Percentiles rank a stretch among this genome's conserved stretches.
Conservation (phyloP, 495 filamentous ascomycete species). For the Penicillium macrosclerotiorum region DNA sequence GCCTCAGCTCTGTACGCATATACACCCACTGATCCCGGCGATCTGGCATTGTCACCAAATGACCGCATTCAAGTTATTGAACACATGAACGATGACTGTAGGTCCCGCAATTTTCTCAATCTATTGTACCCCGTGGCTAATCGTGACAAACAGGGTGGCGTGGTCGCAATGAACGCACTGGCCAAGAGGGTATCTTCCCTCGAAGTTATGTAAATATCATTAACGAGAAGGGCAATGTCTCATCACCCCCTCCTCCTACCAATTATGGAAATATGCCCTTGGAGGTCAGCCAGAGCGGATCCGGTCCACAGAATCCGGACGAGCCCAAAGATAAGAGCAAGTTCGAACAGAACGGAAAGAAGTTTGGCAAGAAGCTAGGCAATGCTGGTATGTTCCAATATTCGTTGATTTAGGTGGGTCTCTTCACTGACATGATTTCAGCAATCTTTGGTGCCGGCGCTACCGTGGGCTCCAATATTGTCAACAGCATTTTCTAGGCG, state of each 20-base stretch:
- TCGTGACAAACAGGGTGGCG: conserved; percentile 59
- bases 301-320: conserved; percentile 18
- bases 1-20: conserved; percentile 86
- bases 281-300: conserved; percentile 48
- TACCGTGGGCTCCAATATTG: conserved; percentile 86
- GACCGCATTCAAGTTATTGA: conserved; percentile 77
- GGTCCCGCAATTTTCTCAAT: conserved; percentile 9
- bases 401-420: no score
- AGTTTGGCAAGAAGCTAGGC: conserved; percentile 56
- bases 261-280: conserved; percentile 54
- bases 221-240: conserved; percentile 36
- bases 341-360: conserved; percentile 54
- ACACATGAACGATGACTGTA: conserved; percentile 95
- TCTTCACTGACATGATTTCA: conserved; percentile 13
- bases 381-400: conserved; percentile 55
- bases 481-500: conserved; percentile 83
- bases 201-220: conserved; percentile 74
- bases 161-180: conserved; percentile 77
- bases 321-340: conserved; percentile 42
- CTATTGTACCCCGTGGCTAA: conserved; percentile 13
- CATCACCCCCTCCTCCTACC: conserved; percentile 33
- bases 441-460: conserved; percentile 82
- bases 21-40: conserved; percentile 70
- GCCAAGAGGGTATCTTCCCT: conserved; percentile 87
- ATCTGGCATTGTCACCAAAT: conserved; percentile 70